Base-by-base conservation (phyloP, 257 asterid species). In the Anisodus acutangulus region DNA sequence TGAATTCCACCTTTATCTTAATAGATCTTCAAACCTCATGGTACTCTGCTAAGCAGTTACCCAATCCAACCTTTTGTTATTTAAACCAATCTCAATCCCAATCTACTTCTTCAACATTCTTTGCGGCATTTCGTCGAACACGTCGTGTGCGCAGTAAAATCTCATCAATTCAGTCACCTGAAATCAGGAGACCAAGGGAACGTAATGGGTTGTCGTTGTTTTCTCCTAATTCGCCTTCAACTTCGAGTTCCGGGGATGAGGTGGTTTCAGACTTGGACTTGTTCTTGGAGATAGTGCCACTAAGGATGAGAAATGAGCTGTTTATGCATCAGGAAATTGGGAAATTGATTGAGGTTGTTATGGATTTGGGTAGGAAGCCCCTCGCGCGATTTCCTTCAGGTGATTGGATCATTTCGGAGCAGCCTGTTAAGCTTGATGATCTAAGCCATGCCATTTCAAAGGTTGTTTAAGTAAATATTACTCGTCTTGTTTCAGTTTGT, bases 281-380 rank as follows among this genome's bases (percentile, higher is more conserved):
- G 95, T 96, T 96, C 84, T 97, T 96, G 79, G 97, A 92, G 66
- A 82, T 93, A 37, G 95, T 96, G 88, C 98, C 99, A 1, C 78
- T 84, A 88, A 88, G 93, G 89, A 94, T 96, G 95, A 96, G 93
- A 88, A 82, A 87, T 62, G 94, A 90, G 72, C 87, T 96, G 87
- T 85, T 91, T 85, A 85, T 89, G 89, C 97, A 92, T 82, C 90
- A 88, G 85, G 91, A 92, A 81, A 92, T 96, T 82, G 88, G 88
- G 85, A 86, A 92, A 85, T 88, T 96, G 76, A 89, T 96, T 87
- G 99, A 96, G 93, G 94, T 96, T 79, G 98, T 96, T 26, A 92
- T 96, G 99, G 99, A 96, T 91, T 92, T 96, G 91, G 98, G 99
- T 26, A 92, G 99, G 85, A 93, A 92, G 83, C 98, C 99, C 2